Evolutionary conservation across 805 yeast species (phyloP).

Genomic region (Hanseniaspora guilliermondii): DNA sequence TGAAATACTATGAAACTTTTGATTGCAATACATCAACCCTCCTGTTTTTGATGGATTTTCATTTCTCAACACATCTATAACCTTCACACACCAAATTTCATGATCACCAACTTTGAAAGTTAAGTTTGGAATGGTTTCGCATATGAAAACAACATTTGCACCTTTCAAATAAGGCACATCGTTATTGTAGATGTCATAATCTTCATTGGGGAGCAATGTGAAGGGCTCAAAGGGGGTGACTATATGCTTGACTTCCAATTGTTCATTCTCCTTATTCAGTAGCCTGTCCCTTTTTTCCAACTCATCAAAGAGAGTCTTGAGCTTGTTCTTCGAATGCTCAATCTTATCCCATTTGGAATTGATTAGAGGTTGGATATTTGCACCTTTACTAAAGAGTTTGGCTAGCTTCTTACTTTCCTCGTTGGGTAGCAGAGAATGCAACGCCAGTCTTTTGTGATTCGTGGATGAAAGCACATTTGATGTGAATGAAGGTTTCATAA

Average conservation of each 20-base stretch:
- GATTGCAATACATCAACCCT: conserved; percentile 53
- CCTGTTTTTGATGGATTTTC: conserved; percentile 36
- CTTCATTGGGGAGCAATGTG: conserved; percentile 28
- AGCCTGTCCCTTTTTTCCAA: conserved; percentile 14
- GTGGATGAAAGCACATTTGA: conserved; percentile 50
- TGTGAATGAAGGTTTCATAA: conserved; percentile 77
- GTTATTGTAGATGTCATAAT: conserved; percentile 26
- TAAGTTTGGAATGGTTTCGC: conserved; percentile 37
- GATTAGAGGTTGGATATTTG: conserved; percentile 26
- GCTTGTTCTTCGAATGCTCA: conserved; percentile 18
- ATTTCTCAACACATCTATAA: conserved; percentile 39
- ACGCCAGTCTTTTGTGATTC: conserved; percentile 40
- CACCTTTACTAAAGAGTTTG: conserved; percentile 49
- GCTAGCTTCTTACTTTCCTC: conserved; percentile 45
- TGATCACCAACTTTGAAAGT: conserved; percentile 59
- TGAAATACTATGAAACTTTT: conserved; percentile 40
- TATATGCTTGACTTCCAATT: conserved; percentile 7
- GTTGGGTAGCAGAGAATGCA: conserved; percentile 63
- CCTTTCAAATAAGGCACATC: conserved; percentile 42
- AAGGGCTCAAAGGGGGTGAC: conserved; percentile 42
- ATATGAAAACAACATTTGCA: conserved; percentile 50
- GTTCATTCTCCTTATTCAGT: neutral
- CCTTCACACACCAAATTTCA: conserved; percentile 81
- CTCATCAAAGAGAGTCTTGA: conserved; percentile 10
- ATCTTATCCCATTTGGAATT: conserved; percentile 23